A percentile compares a stretch with the other conserved stretches of the same genome.
Conservation (phyloP, 2,329 filamentous ascomycete genomes). For the Aureobasidium sp. region DNA sequence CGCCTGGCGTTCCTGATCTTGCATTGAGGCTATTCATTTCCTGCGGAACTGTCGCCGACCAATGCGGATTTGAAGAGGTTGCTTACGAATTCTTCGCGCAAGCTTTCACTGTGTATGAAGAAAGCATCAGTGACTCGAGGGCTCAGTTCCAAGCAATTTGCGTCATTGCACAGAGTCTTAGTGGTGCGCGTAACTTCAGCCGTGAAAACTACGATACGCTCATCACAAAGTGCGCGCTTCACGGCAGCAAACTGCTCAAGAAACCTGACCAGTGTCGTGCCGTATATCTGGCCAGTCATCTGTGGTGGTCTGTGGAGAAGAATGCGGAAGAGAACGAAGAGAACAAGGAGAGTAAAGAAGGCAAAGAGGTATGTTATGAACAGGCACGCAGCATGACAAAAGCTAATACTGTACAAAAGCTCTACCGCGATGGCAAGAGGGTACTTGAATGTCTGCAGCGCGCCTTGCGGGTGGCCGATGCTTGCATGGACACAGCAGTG, state of each 20-base stretch:
- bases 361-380: constrained; percentile 9
- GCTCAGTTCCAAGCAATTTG: constrained; percentile 98
- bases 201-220: constrained; percentile 98
- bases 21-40: constrained; percentile 82
- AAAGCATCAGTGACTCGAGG: constrained; percentile 91
- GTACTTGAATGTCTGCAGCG: constrained; percentile 94
- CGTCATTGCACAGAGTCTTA: constrained; percentile 80
- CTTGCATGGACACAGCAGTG: constrained; percentile 97
- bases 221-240: constrained; percentile 94
- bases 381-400: neutral
- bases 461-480: constrained; percentile 89
- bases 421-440: constrained; percentile 95
- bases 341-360: constrained; percentile 21
- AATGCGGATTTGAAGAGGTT: constrained; percentile 87
- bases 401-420: constrained; percentile 39
- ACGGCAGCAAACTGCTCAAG: constrained; percentile 92
- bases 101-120: constrained; percentile 96
- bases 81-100: constrained; percentile 98
- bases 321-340: constrained; percentile 59
- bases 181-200: constrained; percentile 81
- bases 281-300: constrained; percentile 89
- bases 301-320: constrained; percentile 94
- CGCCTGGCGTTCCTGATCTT: constrained; percentile 70
- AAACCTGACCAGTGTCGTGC: constrained; percentile 97
- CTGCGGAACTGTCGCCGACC: constrained; percentile 86